Conservation (phyloP, 768 basidiomycete species). For the Leccinum rimulosum region DNA sequence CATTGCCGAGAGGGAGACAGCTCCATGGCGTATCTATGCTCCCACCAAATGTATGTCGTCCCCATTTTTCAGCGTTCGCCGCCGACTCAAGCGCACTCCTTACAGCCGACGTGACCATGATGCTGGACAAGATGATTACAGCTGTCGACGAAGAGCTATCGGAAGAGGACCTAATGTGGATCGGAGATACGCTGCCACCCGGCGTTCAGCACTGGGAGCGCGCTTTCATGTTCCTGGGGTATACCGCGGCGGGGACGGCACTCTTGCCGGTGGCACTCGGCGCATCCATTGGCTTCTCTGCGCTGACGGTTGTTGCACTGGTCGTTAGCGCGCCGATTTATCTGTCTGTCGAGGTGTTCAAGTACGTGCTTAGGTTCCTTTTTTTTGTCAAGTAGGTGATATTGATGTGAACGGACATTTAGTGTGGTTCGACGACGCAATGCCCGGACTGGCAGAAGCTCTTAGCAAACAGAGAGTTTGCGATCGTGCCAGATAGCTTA, state of each 20-base stretch:
- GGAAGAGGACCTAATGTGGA: neutral
- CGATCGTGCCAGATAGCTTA: neutral
- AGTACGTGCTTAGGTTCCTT: neutral
- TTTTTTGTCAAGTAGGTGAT: neutral
- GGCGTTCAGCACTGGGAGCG: neutral
- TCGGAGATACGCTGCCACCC: neutral
- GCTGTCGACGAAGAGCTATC: neutral
- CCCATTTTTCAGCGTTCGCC: neutral
- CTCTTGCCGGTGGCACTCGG: neutral
- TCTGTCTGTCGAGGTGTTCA: neutral
- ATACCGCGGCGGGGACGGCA: neutral
- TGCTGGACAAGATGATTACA: neutral
- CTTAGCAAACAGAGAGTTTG: neutral
- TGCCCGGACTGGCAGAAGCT: neutral
- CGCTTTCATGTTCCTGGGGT: neutral
- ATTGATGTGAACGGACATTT: neutral
- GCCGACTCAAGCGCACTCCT: neutral
- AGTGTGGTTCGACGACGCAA: neutral
- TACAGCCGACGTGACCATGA: neutral
- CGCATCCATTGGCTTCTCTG: neutral
- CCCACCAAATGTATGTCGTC: neutral
- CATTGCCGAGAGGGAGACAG: neutral
- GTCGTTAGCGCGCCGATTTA: neutral
- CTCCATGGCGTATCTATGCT: neutral
- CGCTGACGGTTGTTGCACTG: neutral